These are phyloP conservation scores for Leccinum rimulosum DNA, from an alignment of 768 basidiomycete species.

Conservation along the genomic window DNA sequence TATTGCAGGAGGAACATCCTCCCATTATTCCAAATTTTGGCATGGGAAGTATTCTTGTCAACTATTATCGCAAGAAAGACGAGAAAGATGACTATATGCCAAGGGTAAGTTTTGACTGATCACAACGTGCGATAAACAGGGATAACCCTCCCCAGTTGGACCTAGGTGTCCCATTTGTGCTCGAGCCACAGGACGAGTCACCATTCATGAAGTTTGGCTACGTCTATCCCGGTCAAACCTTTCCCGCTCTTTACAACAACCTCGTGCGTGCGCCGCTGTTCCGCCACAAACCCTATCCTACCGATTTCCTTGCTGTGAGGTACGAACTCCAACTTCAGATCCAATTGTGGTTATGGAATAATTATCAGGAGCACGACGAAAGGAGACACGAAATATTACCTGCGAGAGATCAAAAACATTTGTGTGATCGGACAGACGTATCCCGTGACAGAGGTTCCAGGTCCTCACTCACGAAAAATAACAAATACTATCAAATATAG, in stretches of 20 bases:
- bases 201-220: slow-evolving; percentile 98
- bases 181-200: slow-evolving; percentile 96
- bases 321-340: slow-evolving; percentile 31
- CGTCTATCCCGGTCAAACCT: slow-evolving; percentile 89
- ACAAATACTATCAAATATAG: slow-evolving; percentile 93
- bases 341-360: slow-evolving; percentile 1
- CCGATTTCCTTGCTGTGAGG: slow-evolving; percentile 94
- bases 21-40: slow-evolving; percentile 95
- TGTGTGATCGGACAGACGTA: slow-evolving; percentile 97
- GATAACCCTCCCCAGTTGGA: slow-evolving; percentile 54
- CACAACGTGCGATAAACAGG: slow-evolving; percentile 1
- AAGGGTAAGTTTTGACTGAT: slow-evolving; percentile 51
- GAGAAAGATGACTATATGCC: slow-evolving; percentile 93
- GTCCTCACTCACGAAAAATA: slow-evolving; percentile 96
- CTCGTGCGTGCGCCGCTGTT: slow-evolving; percentile 92
- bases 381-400: slow-evolving; percentile 84
- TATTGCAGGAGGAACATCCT: slow-evolving; percentile 87
- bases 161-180: slow-evolving; percentile 91
- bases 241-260: slow-evolving; percentile 94
- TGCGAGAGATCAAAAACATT: slow-evolving; percentile 91
- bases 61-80: slow-evolving; percentile 96
- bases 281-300: slow-evolving; percentile 80
- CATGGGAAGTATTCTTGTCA: slow-evolving; percentile 96
- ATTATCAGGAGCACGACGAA: slow-evolving; percentile 74
- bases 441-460: slow-evolving; percentile 93